Percentiles rank a stretch among this genome's conserved stretches.
phyloP scores from a whole-genome alignment of 495 filamentous ascomycete species.

The Stereocaulon alpinum region DNA sequence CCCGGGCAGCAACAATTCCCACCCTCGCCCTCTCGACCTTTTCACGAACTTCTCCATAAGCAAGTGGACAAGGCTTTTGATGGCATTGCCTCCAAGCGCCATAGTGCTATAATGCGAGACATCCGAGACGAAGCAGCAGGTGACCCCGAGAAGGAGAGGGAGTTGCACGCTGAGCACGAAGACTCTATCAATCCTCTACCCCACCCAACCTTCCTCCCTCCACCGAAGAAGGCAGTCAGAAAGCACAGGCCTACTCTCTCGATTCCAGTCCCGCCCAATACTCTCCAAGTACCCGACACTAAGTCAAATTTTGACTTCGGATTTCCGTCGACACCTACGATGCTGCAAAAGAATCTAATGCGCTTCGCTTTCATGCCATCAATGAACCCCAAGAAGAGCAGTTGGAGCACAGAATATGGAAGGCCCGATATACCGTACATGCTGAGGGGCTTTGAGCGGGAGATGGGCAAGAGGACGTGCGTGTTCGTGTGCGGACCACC shows the following conservation, averaged over 20 bases:
- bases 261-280: conserved; percentile 16
- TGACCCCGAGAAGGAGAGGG: conserved; percentile 65
- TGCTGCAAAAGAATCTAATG: conserved; percentile 74
- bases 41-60: conserved; percentile 65
- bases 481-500: conserved; percentile 91
- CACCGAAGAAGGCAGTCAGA: conserved; percentile 24
- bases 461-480: conserved; percentile 73
- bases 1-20: conserved; percentile 15
- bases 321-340: conserved; percentile 63
- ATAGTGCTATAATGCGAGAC: conserved; percentile 66
- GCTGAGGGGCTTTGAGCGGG: conserved; percentile 66
- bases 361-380: conserved; percentile 70
- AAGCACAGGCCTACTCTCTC: conserved; percentile 21
- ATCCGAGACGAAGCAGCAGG: conserved; percentile 73
- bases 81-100: conserved; percentile 69
- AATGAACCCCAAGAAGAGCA: conserved; percentile 50
- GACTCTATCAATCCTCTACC: conserved; percentile 78
- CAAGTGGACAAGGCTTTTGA: conserved; percentile 75
- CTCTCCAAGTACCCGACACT: conserved; percentile 22
- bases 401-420: conserved; percentile 89
- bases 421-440: conserved; percentile 78
- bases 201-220: conserved; percentile 34
- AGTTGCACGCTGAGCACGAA: conserved; percentile 76
- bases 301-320: conserved; percentile 54
- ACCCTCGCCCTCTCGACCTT: conserved; percentile 34